Conservation (phyloP, 208 protist genomes). For the Vickermania ingenoplastis region DNA sequence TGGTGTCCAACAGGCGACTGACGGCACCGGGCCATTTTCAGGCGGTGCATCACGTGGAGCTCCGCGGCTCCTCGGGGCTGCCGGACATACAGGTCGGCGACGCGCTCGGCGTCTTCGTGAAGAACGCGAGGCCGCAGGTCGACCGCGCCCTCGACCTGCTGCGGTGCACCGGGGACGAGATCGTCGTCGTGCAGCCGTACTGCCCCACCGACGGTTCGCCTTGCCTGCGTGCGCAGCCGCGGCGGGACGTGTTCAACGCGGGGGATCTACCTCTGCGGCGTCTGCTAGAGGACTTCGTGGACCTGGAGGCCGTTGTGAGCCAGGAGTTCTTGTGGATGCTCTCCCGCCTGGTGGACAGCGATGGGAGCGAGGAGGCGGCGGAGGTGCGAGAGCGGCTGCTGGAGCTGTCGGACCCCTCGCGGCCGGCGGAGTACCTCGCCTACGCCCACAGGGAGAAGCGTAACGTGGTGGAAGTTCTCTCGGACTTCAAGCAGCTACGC, state of each 20-base stretch:
- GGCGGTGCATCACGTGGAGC: constrained; percentile 2
- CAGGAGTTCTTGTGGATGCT: constrained; percentile 80
- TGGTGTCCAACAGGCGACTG: background rate
- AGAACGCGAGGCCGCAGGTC: constrained; percentile 38
- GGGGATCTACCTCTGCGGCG: constrained; percentile 29
- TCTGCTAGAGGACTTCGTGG: constrained; percentile 61
- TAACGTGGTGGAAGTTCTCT: constrained; percentile 79
- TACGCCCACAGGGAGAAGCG: constrained; percentile 84
- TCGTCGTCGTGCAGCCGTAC: constrained; percentile 35
- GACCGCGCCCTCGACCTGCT: constrained; percentile 36
- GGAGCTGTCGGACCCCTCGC: constrained; percentile 47
- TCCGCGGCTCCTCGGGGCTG: background rate
- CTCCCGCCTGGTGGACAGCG: constrained; percentile 19
- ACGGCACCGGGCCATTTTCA: constrained; percentile 1
- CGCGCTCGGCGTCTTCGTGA: constrained; percentile 69
- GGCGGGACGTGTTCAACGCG: constrained; percentile 24
- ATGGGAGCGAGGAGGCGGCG: constrained; percentile 1
- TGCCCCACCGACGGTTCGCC: constrained; percentile 31
- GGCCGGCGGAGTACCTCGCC: constrained; percentile 58
- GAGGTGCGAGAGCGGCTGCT: constrained; percentile 53
- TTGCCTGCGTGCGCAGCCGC: constrained; percentile 23
- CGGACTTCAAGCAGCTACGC: constrained; percentile 48
- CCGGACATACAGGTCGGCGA: constrained; percentile 60
- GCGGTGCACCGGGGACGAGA: constrained; percentile 20
- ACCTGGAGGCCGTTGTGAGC: constrained; percentile 64